Conservation (phyloP, 2,329 filamentous ascomycete species). For the Cadophora sp. region DNA sequence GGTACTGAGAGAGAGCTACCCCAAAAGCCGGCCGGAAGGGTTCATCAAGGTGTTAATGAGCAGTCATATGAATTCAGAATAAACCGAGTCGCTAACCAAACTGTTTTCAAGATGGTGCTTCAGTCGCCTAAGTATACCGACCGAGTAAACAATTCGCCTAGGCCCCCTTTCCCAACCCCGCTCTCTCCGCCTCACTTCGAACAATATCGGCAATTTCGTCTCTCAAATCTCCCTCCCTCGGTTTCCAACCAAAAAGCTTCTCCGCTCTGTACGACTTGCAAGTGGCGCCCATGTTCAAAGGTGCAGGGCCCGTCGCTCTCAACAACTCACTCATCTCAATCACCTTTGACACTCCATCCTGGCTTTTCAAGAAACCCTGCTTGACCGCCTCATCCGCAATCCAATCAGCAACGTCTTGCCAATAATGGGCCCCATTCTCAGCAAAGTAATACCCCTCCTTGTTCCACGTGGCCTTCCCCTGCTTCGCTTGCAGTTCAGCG, state of each 20-base stretch:
- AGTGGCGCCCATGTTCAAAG: neutral
- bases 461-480: conserved; percentile 56
- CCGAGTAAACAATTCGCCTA: conserved; percentile 1
- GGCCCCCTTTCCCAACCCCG: neutral
- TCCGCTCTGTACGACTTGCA: neutral
- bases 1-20: too few relatives aligned
- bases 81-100: too few relatives aligned
- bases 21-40: too few relatives aligned
- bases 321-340: neutral
- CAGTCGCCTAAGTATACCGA: too few relatives aligned
- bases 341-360: neutral
- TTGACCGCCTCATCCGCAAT: conserved; percentile 63
- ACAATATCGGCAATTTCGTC: neutral
- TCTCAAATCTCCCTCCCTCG: neutral
- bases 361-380: conserved; percentile 49
- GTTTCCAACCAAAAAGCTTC: conserved; percentile 1
- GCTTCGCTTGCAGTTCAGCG: conserved; percentile 41
- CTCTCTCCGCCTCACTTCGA: conserved; percentile 4
- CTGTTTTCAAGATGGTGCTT: too few relatives aligned
- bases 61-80: too few relatives aligned
- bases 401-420: conserved; percentile 63
- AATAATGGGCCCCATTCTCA: conserved; percentile 66
- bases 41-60: too few relatives aligned
- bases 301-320: neutral
- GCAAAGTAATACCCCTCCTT: conserved; percentile 70